Base-by-base conservation (phyloP, 345 rosid species). In the Gossypium anomalum region DNA sequence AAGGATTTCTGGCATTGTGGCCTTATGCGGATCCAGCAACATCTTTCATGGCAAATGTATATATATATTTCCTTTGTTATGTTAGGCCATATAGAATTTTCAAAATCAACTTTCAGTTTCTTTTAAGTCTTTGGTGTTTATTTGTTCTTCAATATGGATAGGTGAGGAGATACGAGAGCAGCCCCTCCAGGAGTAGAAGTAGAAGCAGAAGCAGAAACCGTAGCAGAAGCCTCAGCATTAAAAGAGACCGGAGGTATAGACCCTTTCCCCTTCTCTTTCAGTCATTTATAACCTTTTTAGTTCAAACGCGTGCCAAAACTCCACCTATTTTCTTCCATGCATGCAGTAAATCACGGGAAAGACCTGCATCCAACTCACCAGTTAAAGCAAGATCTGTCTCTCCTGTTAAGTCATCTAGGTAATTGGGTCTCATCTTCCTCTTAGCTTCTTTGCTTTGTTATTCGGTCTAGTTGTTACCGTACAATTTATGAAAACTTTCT, bases 361-460 rank as follows among this genome's bases (percentile, higher is more conserved):
- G 85, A n/a, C 83, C 91, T 52, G 78, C 51, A 55, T 87, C 93
- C 15, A 86, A 85, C 68, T 92, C 95, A 41, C 68, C 84, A 14
- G 86, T 93, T 73, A 91, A 89, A 79, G 90, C 92, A 19, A 83
- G 82, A 75, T 91, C 98, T 23, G 86, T 90, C 9, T 89, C 94
- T 48, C 95, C 93, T 52, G 83, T 83, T 51, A 85, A 84, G 81
- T 78, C 87, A 20, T 48, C 86, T 16, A 89, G 91, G 98, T 85
- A 79, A 59, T 22, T 38, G 1, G 63, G 29, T 9, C 34, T 64
- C 4, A 19, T 19, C 59, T 53, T 57, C 9, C 76, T 43, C 53
- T 67, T 51, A 5, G 20, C 34, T 23, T 25, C 20, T 62, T n/a
- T 72, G 41, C 57, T 20, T 14, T 65, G 22, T 20, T 41, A 10